Conservation (phyloP, 495 filamentous ascomycete genomes). For the Staphylotrichum tortipilum region DNA sequence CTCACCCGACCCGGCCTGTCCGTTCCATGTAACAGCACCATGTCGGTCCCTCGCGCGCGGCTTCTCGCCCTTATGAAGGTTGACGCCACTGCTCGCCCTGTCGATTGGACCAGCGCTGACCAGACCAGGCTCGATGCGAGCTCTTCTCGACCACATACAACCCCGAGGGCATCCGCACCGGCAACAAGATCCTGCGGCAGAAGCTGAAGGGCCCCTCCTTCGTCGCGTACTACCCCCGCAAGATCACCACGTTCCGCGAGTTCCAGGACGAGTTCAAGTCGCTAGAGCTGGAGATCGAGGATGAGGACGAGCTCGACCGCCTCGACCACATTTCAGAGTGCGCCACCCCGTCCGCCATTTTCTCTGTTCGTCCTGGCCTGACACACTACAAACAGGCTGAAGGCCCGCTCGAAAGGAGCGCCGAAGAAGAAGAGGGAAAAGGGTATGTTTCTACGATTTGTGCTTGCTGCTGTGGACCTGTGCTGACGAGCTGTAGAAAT, state of each 20-base stretch:
- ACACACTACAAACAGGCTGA: slow-evolving; percentile 48
- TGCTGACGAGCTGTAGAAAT: slow-evolving; percentile 11
- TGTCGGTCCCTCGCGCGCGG: slow-evolving; percentile 65
- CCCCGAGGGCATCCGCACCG: slow-evolving; percentile 66
- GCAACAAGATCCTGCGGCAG: slow-evolving; percentile 82
- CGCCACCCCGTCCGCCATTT: background rate
- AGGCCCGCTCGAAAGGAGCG: slow-evolving; percentile 73
- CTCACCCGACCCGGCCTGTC: background rate
- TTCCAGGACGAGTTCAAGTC: slow-evolving; percentile 52
- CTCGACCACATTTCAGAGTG: slow-evolving; percentile 61
- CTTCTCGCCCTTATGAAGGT: slow-evolving; percentile 75
- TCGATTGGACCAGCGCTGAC: slow-evolving; percentile 3
- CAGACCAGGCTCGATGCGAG: slow-evolving; percentile 69
- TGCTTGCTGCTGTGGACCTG: background rate
- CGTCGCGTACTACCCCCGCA: slow-evolving; percentile 77
- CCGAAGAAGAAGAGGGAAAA: slow-evolving; percentile 81
- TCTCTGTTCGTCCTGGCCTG: slow-evolving; percentile 8
- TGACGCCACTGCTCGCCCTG: slow-evolving; percentile 12
- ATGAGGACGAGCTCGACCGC: slow-evolving; percentile 71
- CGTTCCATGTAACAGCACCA: slow-evolving; percentile 35
- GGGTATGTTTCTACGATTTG: slow-evolving; percentile 40
- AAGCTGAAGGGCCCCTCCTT: slow-evolving; percentile 69
- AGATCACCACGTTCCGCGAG: slow-evolving; percentile 58
- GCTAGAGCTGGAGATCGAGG: slow-evolving; percentile 50
- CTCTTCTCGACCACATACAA: slow-evolving; percentile 91